phyloP scores from a whole-genome alignment of 306 rosid species.

The Trifolium fragiferum region DNA sequence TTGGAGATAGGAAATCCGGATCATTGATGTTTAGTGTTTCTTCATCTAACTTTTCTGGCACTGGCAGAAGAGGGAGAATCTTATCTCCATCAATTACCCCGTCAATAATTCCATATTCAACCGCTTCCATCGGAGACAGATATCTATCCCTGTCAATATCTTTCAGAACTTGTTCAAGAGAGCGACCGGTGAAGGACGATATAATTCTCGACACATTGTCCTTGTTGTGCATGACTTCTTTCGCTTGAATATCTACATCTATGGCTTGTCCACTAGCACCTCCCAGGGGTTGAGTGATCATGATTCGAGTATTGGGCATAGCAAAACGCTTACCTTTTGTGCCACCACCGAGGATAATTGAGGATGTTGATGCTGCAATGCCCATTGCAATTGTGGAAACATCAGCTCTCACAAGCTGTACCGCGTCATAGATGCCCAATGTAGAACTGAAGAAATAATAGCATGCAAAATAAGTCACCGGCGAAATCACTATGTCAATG shows the following conservation, averaged over 20 bases:
- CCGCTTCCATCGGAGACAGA: conserved; percentile 95
- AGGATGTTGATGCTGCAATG: conserved; percentile 89
- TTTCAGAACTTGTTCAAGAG: conserved; percentile 79
- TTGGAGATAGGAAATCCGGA: conserved; percentile 68
- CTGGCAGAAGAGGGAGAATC: conserved; percentile 80
- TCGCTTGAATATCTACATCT: conserved; percentile 95
- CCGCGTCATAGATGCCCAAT: conserved; percentile 87
- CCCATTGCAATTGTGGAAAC: conserved; percentile 94
- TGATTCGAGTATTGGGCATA: conserved; percentile 92
- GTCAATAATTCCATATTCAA: conserved; percentile 89
- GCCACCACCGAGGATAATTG: conserved; percentile 91
- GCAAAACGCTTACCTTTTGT: conserved; percentile 97
- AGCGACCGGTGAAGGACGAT: conserved; percentile 76
- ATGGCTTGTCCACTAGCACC: conserved; percentile 97
- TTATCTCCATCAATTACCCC: conserved; percentile 82
- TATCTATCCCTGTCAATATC: conserved; percentile 91
- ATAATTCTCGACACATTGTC: conserved; percentile 70
- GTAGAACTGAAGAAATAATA: conserved; percentile 65
- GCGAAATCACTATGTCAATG: background rate
- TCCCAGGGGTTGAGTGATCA: conserved; percentile 96
- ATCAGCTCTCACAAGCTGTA: conserved; percentile 98
- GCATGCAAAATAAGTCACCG: conserved; percentile 48
- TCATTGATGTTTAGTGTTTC: conserved; percentile 55
- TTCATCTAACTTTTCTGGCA: conserved; percentile 74
- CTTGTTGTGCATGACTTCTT: conserved; percentile 83